phyloP scores from a whole-genome alignment of 192 early-diverging fungal species.

The Gorgonomyces haynaldii region DNA sequence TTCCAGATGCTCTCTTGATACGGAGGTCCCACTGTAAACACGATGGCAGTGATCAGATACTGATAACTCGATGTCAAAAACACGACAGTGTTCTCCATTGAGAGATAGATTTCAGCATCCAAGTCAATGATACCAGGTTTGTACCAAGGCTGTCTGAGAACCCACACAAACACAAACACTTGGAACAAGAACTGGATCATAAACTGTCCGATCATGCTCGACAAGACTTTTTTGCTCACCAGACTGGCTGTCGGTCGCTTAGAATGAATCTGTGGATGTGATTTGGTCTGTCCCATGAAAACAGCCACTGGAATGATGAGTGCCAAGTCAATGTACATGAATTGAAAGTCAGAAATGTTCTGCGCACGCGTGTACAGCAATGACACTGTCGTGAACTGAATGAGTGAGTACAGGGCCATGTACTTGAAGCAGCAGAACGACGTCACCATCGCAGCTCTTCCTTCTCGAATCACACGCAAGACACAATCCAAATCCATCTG shows the following conservation, averaged over 20 bases:
- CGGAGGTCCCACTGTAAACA: constrained; percentile 92
- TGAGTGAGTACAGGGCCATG: constrained; percentile 94
- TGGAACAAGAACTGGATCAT: constrained; percentile 75
- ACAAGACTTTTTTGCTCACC: constrained; percentile 80
- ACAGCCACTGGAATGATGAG: constrained; percentile 65
- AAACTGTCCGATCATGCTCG: constrained; percentile 82
- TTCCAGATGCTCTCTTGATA: constrained; percentile 80
- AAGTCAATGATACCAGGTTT: constrained; percentile 40
- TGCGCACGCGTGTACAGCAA: constrained; percentile 78
- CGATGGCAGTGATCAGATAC: constrained; percentile 80
- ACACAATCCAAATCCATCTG: constrained; percentile 88
- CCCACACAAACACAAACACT: constrained; percentile 52
- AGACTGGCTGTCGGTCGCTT: constrained; percentile 86
- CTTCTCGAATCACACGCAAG: constrained; percentile 77
- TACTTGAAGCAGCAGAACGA: constrained; percentile 98
- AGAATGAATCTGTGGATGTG: constrained; percentile 54
- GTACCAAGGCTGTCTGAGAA: constrained; percentile 69
- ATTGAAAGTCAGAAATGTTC: constrained; percentile 91
- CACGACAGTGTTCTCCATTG: constrained; percentile 84
- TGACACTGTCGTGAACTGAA: constrained; percentile 92
- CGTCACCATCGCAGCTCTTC: constrained; percentile 90
- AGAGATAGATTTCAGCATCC: constrained; percentile 54
- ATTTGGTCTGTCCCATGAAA: constrained; percentile 79
- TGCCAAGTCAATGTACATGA: constrained; percentile 87
- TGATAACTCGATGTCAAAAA: constrained; percentile 88